Evolutionary conservation across 495 filamentous ascomycete genomes (phyloP).

Genomic region (Baudoinia panamericana): DNA sequence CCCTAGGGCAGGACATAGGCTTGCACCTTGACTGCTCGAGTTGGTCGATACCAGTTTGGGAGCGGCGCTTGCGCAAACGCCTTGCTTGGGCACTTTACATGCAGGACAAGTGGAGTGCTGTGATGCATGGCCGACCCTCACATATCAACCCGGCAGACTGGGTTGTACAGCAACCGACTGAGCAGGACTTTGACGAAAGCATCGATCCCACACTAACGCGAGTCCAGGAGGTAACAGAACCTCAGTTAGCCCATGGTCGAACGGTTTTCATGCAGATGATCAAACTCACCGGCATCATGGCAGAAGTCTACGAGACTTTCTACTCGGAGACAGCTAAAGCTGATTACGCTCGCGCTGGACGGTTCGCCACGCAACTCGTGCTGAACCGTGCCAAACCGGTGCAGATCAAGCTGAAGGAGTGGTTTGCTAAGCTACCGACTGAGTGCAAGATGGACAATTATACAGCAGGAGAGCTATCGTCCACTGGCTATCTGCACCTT

Average conservation of each 20-base stretch:
- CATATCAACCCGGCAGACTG: conserved; percentile 72
- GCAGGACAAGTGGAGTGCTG: conserved; percentile 85
- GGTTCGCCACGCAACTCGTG: conserved; percentile 39
- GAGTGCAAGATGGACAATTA: conserved; percentile 53
- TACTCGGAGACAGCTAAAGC: conserved; percentile 54
- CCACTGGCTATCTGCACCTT: conserved; percentile 61
- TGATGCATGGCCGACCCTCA: conserved; percentile 76
- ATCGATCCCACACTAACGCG: conserved; percentile 31
- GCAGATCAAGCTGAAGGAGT: conserved; percentile 69
- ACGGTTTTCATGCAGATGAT: conserved; percentile 62
- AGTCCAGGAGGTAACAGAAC: conserved; percentile 17
- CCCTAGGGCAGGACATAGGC: conserved; percentile 69
- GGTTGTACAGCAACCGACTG: conserved; percentile 57
- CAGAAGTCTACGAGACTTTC: conserved; percentile 67
- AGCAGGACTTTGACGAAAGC: conserved; percentile 54
- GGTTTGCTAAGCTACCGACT: conserved; percentile 55
- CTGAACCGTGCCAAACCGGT: conserved; percentile 67
- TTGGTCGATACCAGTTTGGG: conserved; percentile 83
- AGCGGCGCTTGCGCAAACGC: conserved; percentile 67
- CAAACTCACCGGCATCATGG: conserved; percentile 57
- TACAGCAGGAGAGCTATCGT: conserved; percentile 28
- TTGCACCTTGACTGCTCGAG: conserved; percentile 76
- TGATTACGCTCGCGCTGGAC: conserved; percentile 34
- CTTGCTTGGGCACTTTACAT: conserved; percentile 85
- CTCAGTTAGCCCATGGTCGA: conserved; percentile 54